These are phyloP conservation scores for Dryadomyces quercivorus DNA, from an alignment of 2,329 filamentous ascomycete species.

Conservation along the genomic window DNA sequence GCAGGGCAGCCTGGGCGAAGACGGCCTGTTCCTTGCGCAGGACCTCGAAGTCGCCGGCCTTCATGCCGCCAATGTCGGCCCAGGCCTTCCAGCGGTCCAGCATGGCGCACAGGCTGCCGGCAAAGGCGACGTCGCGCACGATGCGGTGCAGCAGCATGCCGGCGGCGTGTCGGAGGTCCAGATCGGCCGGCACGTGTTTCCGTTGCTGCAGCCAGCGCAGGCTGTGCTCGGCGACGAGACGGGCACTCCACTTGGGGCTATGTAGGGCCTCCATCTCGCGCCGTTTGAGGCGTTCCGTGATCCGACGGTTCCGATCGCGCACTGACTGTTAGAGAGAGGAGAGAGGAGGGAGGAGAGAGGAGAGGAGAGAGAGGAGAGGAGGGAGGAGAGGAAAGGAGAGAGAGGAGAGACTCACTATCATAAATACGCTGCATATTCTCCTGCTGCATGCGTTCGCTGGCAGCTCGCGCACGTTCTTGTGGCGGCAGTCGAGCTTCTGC, in stretches of 20 bases:
- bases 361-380: background rate
- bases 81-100: constrained; percentile 41
- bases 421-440: constrained; percentile 32
- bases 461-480: constrained; percentile 27
- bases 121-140: constrained; percentile 34
- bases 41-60: constrained; percentile 27
- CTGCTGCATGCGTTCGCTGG: constrained; percentile 25
- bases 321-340: constrained; percentile 18
- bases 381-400: background rate
- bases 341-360: too few relatives aligned
- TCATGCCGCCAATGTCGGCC: constrained; percentile 43
- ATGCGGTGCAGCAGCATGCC: constrained; percentile 38
- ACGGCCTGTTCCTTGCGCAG: constrained; percentile 24
- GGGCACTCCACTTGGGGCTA: constrained; percentile 39
- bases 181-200: background rate
- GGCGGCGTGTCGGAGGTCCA: constrained; percentile 25
- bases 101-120: constrained; percentile 27
- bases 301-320: constrained; percentile 26
- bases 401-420: constrained; percentile 25
- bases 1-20: constrained; percentile 35
- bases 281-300: constrained; percentile 31
- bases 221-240: constrained; percentile 30
- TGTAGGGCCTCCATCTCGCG: constrained; percentile 37
- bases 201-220: constrained; percentile 30
- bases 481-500: constrained; percentile 32